Evolutionary conservation across 176 grass and related monocot genomes (phyloP), one percentile per base, ranked within the genome.

Genomic region (Tuctoria greenei): DNA sequence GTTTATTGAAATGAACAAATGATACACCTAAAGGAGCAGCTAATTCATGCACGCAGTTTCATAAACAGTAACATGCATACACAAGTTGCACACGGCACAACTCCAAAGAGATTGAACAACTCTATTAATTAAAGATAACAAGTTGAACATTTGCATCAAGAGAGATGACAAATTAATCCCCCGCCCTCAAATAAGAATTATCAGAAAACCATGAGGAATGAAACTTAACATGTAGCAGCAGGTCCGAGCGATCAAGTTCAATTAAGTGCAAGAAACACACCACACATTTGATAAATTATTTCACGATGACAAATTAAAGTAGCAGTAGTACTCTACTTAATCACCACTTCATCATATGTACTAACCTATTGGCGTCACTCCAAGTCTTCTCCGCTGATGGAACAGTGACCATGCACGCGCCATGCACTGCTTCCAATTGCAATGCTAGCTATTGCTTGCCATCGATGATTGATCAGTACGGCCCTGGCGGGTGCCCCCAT

Each of bases 401-500:
- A 88, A 88, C 86, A 88, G 86, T 88, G 57, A 71, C 75, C 75
- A 83, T 24, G 61, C 80, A 73, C 16, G 67, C 12, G 73, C 49
- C 28, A 12, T n/a, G 18, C n/a, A 31, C 2, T 63, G 55, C 56
- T 17, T 18, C 72, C 73, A 63, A 64, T 76, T 13, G 0, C 18
- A 31, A 10, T 23, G 25, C 25, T 10, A 17, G 8, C 18, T 76
- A 76, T 35, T 76, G 42, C 60, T 64, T 51, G 42, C 26, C 61
- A 36, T 41, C 66, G 2, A 35, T 25, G 42, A 76, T 50, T 0
- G 3, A 40, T 87, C 81, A 93, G 86, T 95, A 97, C 10, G 91
- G 87, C 7, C 81, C 81, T 55, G 91, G 86, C 1, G 46, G 57
- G 72, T 88, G 93, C 54, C 78, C 28, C 94, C 94, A 97, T 1